Evolutionary conservation across 495 filamentous ascomycete genomes (phyloP), one percentile per base, ranked within the genome.

Genomic region (Sporormia fimetaria): DNA sequence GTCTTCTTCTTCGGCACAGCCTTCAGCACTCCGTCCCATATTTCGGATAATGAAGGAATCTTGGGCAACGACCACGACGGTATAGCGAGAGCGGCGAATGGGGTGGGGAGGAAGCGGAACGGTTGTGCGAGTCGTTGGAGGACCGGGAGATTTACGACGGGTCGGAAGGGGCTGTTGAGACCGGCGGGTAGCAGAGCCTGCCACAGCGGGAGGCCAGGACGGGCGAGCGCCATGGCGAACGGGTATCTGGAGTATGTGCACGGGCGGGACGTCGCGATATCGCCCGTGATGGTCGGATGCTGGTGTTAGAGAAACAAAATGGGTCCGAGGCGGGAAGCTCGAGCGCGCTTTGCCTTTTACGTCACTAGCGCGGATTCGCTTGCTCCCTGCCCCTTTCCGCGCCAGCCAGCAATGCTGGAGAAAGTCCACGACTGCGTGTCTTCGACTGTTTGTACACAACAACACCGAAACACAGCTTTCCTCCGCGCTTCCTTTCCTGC

Each of bases 1-100:
- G 87, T 93, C 75, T 96, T 99, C 66, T 94, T 96, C 72, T 99
- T 99, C 7, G 90, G 90, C 4, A 94, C 90, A 3, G 90, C 90
- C 47, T 78, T 77, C 23, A 99, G 76, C 25, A 96, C 73, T 2
- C 81, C 84, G 46, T 94, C 92, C 83, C 88, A 96, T 44, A 99
- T 71, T 25, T 77, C 71, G 12, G 92, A 59, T 3, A 90, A 50
- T 6, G 65, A 67, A 0, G 76, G 72, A 9, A 80, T 66, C n/a
- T 64, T 59, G 16, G 69, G 61, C 20, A 76, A 71, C 4, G 80
- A 59, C 35, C 75, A 55, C 3, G 63, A 50, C 8, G 72, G 60
- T n/a, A 63, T 47, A 1, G 47, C 51, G 35, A 56, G 27, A 10
- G 57, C 42, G 15, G 42, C 47, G 20, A 55, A 53, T 21, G 57